Evolutionary conservation across 495 filamentous ascomycete genomes (phyloP).

Genomic region (Alectoria sarmentosa): DNA sequence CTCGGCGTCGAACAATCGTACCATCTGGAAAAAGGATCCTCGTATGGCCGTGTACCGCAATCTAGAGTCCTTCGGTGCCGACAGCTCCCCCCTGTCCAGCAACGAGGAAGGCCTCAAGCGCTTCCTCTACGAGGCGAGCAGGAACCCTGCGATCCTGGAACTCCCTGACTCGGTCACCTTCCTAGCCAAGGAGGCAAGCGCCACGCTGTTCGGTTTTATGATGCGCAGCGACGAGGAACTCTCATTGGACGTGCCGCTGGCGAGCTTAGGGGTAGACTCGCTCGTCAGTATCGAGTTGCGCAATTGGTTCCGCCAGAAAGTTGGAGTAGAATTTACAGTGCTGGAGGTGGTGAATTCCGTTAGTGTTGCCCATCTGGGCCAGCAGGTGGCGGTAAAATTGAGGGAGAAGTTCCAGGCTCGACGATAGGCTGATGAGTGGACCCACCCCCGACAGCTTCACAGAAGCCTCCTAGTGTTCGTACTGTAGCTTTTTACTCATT

Average conservation of each 20-base stretch:
- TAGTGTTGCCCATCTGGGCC: slow-evolving; percentile 22
- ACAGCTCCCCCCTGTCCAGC: background rate
- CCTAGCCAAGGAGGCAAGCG: slow-evolving; percentile 27
- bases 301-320: slow-evolving; percentile 36
- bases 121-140: slow-evolving; percentile 19
- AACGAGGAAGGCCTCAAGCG: slow-evolving; percentile 22
- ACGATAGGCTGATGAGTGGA: background rate
- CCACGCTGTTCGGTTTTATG: slow-evolving; percentile 34
- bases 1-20: slow-evolving; percentile 17
- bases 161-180: slow-evolving; percentile 9
- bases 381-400: slow-evolving; percentile 19
- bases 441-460: too few relatives aligned
- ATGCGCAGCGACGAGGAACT: slow-evolving; percentile 38
- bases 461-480: background rate
- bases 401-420: slow-evolving; percentile 10
- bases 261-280: slow-evolving; percentile 38
- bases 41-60: slow-evolving; percentile 32
- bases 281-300: slow-evolving; percentile 44
- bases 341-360: slow-evolving; percentile 30
- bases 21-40: slow-evolving; percentile 26
- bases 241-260: slow-evolving; percentile 31
- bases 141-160: slow-evolving; percentile 18
- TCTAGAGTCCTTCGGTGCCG: background rate
- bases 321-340: slow-evolving; percentile 35
- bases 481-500: background rate